Conservation (phyloP, 192 early-diverging fungal species). For the Cetraspora pellucida region DNA sequence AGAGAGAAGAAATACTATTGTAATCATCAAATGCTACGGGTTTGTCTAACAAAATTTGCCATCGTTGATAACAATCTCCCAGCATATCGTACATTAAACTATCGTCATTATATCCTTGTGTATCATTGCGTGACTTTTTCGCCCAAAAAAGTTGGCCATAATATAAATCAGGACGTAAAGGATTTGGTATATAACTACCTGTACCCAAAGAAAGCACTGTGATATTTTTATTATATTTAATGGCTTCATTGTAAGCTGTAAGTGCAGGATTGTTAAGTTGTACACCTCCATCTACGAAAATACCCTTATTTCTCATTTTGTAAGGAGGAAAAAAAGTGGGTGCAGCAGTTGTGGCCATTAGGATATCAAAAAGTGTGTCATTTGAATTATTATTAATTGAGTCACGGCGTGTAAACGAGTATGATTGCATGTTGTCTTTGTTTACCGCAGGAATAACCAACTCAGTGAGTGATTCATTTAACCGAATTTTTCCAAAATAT, state of each 20-base stretch:
- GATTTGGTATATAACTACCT: too few species aligned
- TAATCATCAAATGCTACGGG: neutral
- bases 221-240: too few species aligned
- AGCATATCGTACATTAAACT: neutral
- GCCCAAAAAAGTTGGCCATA: too few species aligned
- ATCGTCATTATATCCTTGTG: too few species aligned
- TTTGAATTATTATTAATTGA: neutral
- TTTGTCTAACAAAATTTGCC: neutral
- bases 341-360: conserved; percentile 14
- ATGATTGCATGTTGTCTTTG: neutral
- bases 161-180: too few species aligned
- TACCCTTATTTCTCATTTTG: neutral
- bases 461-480: neutral
- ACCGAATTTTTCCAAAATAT: neutral
- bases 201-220: too few species aligned
- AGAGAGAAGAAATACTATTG: neutral
- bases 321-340: neutral
- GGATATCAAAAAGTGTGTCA: neutral
- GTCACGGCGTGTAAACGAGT: conserved; percentile 2
- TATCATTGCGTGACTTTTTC: too few species aligned
- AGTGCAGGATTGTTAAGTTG: too few species aligned
- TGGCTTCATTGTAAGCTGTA: too few species aligned
- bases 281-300: too few species aligned
- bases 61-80: conserved; percentile 1
- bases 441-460: neutral